Evolutionary conservation across 1,139 yeast genomes (phyloP), one percentile per base, ranked within the genome.

Genomic region (Taiozyma sp.): DNA sequence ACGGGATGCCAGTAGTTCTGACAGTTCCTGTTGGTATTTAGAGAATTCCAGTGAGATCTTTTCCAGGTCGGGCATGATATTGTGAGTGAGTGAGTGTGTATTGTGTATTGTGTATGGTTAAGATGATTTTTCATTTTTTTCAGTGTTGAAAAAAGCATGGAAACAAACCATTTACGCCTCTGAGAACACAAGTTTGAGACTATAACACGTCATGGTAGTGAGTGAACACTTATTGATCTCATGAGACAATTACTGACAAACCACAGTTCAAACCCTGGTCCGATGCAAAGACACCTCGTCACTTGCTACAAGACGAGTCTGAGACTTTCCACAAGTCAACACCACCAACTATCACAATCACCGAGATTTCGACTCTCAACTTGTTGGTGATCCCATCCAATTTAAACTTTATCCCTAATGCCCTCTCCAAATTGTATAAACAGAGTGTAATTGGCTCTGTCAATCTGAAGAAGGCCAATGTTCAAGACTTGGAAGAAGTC

Each of bases 1-100:
- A 64, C 95, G 79, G 8, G 86, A 79, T 5, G 76, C 69, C 45
- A 84, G 72, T 36, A 81, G 70, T 48, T 80, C 85, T 51, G 67
- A 69, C n/a, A 75, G 62, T 24, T 69, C 73, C 23, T 66, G 64
- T 55, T 78, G 81, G 5, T 71, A 57, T 38, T 65, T 59, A 46
- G 63, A 61, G 53, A 66, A 68, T 30, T 57, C 58, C 39, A 61
- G 54, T 0, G 67, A 60, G 13, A 65, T 48, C 46, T 58, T 54
- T 51, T 71, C 71, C 47, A 67, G 19, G 22, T 51, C 47, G 4
- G 49, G 42, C 41, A 38, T 38, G 16, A 5, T 10, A 14, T 30
- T 16, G 41, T 38, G 41, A 12, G 27, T 24, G 27, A 6, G 8
- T 24, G 27, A 8, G 27, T n/a, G n/a, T n/a, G n/a, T n/a, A n/a